These are phyloP conservation scores for Hyaloscypha hepaticicola DNA, from an alignment of 495 filamentous ascomycete genomes.

Conservation along the genomic window DNA sequence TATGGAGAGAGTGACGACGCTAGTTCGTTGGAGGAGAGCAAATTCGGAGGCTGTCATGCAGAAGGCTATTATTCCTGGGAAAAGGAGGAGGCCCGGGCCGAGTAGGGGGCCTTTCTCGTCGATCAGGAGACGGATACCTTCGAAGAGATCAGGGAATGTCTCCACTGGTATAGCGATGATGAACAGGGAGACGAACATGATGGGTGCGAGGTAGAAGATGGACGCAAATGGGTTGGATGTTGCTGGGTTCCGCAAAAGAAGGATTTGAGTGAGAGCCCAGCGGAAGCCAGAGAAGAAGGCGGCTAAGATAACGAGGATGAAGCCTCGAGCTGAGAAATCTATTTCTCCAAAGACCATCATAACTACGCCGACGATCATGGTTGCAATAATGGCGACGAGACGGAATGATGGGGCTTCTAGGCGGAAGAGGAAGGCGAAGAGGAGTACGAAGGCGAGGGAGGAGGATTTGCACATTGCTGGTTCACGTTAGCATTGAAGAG, in stretches of 20 bases:
- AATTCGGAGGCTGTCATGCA: slow-evolving; percentile 97
- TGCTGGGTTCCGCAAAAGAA: slow-evolving; percentile 89
- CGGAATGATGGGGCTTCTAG: slow-evolving; percentile 85
- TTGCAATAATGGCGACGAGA: slow-evolving; percentile 80
- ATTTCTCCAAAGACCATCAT: slow-evolving; percentile 99
- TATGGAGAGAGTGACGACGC: slow-evolving; percentile 93
- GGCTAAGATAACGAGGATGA: slow-evolving; percentile 86
- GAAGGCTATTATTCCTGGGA: slow-evolving; percentile 90
- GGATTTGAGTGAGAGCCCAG: slow-evolving; percentile 95
- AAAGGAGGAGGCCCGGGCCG: slow-evolving; percentile 68
- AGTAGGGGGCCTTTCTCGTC: slow-evolving; percentile 58
- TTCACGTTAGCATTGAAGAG: slow-evolving; percentile 4
- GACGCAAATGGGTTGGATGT: slow-evolving; percentile 96
- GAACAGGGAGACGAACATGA: slow-evolving; percentile 89
- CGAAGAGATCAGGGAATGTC: slow-evolving; percentile 63
- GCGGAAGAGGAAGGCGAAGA: slow-evolving; percentile 94
- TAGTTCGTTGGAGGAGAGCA: slow-evolving; percentile 89
- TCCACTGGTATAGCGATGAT: slow-evolving; percentile 84
- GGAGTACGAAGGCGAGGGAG: slow-evolving; percentile 86
- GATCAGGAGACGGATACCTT: slow-evolving; percentile 61
- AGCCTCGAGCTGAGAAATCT: slow-evolving; percentile 85
- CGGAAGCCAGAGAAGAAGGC: slow-evolving; percentile 96
- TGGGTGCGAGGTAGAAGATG: slow-evolving; percentile 92
- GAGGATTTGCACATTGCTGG: slow-evolving; percentile 99
- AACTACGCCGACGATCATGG: slow-evolving; percentile 92